These are phyloP conservation scores for Henckelia pumila DNA, from an alignment of 257 asterid species.

Conservation along the genomic window DNA sequence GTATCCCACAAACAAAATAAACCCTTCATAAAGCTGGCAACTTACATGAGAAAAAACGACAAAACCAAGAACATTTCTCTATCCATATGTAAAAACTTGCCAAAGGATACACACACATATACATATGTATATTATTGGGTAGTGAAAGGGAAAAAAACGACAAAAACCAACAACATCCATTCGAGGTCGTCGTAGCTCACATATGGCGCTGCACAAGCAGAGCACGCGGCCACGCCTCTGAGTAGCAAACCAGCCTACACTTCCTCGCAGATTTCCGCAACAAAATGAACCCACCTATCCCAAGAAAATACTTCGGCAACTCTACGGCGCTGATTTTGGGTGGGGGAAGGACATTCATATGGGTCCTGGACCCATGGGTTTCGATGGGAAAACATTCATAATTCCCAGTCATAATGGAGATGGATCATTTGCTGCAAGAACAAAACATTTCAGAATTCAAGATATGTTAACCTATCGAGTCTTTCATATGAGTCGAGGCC, in stretches of 20 bases:
- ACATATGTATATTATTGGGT: too few relatives aligned
- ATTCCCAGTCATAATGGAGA: conserved; percentile 54
- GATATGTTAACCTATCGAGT: too few relatives aligned
- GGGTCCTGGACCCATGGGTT: conserved; percentile 64
- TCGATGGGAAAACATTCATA: conserved; percentile 34
- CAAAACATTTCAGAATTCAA: conserved; percentile 54
- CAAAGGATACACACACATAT: too few relatives aligned
- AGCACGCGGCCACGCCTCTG: not conserved
- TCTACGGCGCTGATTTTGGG: conserved; percentile 72
- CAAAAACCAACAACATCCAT: too few relatives aligned
- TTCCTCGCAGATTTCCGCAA: not conserved
- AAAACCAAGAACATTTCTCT: too few relatives aligned
- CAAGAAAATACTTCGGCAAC: conserved; percentile 67
- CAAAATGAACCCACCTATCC: conserved; percentile 49
- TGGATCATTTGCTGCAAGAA: conserved; percentile 36
- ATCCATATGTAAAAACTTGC: too few relatives aligned
- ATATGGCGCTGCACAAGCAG: conserved; percentile 73
- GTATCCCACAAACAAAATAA: too few relatives aligned
- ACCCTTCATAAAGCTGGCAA: too few relatives aligned
- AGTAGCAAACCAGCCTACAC: not conserved
- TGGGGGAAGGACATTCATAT: conserved; percentile 72
- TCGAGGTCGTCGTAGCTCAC: conserved; percentile 72
- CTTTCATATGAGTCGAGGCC: too few relatives aligned
- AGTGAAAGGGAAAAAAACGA: too few relatives aligned
- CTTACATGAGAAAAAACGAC: too few relatives aligned